Conservation (phyloP, 1,139 yeast species). For the Scheffersomyces titani region DNA sequence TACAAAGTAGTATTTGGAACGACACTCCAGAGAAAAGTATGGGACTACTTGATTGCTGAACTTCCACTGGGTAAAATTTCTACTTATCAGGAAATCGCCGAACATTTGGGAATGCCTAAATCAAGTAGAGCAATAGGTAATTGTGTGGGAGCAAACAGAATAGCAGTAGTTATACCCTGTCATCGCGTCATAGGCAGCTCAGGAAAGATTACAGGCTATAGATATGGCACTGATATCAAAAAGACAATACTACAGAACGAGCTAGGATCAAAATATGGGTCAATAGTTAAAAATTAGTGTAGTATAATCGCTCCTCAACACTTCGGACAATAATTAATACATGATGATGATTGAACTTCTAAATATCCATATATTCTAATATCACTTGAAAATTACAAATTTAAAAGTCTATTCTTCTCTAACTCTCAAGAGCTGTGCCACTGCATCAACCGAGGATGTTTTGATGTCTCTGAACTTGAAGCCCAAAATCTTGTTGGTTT, state of each 20-base stretch:
- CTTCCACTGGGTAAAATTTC: constrained; percentile 16
- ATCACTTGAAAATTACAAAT: not conserved
- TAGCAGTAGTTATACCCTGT: constrained; percentile 27
- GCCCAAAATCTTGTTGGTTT: not conserved
- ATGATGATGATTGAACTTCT: not conserved
- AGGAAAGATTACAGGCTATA: constrained; percentile 22
- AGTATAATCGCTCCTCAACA: not conserved
- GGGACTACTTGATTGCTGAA: constrained; percentile 17
- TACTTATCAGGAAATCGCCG: constrained; percentile 19
- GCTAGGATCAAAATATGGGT: constrained; percentile 2
- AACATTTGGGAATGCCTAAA: constrained; percentile 13
- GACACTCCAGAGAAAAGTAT: constrained; percentile 21
- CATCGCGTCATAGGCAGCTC: constrained; percentile 22
- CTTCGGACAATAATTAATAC: too few species aligned
- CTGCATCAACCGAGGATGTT: not conserved
- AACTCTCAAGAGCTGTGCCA: not conserved
- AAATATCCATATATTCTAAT: too few species aligned
- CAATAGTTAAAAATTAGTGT: not conserved
- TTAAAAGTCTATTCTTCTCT: not conserved
- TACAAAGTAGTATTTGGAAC: constrained; percentile 24
- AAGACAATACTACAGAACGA: constrained; percentile 11
- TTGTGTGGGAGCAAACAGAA: constrained; percentile 24
- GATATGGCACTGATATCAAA: constrained; percentile 23
- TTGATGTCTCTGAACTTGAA: not conserved
- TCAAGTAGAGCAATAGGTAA: constrained; percentile 25